Base-by-base conservation (phyloP, 2,329 filamentous ascomycete species). In the Colletotrichum ledebouriae region DNA sequence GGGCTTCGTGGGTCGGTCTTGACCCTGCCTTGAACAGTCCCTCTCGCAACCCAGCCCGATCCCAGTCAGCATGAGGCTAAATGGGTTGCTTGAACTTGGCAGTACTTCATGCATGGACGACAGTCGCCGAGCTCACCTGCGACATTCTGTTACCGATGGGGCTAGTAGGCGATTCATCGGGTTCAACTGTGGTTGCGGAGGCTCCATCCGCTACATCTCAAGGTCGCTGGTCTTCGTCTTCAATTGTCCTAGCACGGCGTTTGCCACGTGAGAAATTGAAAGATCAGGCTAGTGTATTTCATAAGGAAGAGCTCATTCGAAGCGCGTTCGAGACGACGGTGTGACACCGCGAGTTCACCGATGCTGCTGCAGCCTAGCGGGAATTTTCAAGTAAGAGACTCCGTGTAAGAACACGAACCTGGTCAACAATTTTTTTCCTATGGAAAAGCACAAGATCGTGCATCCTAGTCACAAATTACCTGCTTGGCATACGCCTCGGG, bases 61-160 rank as follows among this genome's bases (percentile, higher is more conserved):
- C 57, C 57, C 20, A 59, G 44, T 13, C 44, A 29, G 7, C 6
- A 37, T 42, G 20, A 25, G 29, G 15, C 33, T 39, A 15, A 12
- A 46, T 49, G 7, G 17, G 15, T 34, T n/a, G 29, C 29, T 53
- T 53, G 39, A n/a, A 33, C 10, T 9, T 22, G 15, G 39, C 47
- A 60, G 39, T 17, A 7, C 20, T 39, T 22, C 20, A 59, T 25
- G 62, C 62, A 61, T 61, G 6, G 53, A 29, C 39, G 9, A 22
- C 7, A 20, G 56, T 22, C 34, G 46, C 11, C n/a, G 49, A 37
- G 5, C 17, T 20, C 13, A 37, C 29, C 20, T 17, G 50, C 34
- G 12, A 29, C 15, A 59, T 22, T 39, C 29, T 4, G 39, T 3
- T n/a, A n/a, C 17, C 29, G 4, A 17, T 10, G 37, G 37, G 29